Evolutionary conservation across 2,329 filamentous ascomycete species (phyloP).

Genomic region (Westerdykella sp.): DNA sequence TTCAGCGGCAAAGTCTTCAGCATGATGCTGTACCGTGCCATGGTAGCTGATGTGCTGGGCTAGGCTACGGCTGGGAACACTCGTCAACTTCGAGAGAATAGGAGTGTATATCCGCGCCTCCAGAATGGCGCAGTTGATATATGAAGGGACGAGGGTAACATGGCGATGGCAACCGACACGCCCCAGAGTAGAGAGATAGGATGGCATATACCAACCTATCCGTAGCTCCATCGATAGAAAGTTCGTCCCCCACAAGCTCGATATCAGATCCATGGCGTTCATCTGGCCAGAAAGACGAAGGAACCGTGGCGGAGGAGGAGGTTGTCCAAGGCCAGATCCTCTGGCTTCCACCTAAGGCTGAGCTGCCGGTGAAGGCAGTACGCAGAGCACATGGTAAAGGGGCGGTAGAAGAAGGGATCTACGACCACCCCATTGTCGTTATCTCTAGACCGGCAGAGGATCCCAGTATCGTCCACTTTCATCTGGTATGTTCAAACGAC

Average conservation of each 20-base stretch:
- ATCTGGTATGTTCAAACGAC: slow-evolving; percentile 14
- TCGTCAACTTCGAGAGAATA: neutral
- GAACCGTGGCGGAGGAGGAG: slow-evolving; percentile 11
- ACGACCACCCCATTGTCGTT: slow-evolving; percentile 30
- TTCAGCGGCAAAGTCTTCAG: neutral
- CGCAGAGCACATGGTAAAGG: slow-evolving; percentile 27
- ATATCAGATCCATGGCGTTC: neutral
- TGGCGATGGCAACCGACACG: neutral
- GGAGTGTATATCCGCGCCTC: neutral
- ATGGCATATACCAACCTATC: too few relatives aligned
- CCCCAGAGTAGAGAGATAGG: neutral
- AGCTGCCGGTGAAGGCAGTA: slow-evolving; percentile 22
- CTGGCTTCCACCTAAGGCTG: slow-evolving; percentile 27
- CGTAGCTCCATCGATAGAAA: too few relatives aligned
- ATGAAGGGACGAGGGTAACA: neutral
- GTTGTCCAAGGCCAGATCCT: slow-evolving; percentile 24
- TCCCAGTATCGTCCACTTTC: slow-evolving; percentile 25
- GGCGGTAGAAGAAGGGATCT: slow-evolving; percentile 27
- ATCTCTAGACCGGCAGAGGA: slow-evolving; percentile 27
- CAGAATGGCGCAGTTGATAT: neutral
- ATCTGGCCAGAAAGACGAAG: slow-evolving; percentile 11
- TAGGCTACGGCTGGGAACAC: neutral
- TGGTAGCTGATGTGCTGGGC: neutral
- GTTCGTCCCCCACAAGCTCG: neutral
- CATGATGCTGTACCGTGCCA: neutral